phyloP scores from a whole-genome alignment of 495 filamentous ascomycete species.

The Hypoxylon rickii region DNA sequence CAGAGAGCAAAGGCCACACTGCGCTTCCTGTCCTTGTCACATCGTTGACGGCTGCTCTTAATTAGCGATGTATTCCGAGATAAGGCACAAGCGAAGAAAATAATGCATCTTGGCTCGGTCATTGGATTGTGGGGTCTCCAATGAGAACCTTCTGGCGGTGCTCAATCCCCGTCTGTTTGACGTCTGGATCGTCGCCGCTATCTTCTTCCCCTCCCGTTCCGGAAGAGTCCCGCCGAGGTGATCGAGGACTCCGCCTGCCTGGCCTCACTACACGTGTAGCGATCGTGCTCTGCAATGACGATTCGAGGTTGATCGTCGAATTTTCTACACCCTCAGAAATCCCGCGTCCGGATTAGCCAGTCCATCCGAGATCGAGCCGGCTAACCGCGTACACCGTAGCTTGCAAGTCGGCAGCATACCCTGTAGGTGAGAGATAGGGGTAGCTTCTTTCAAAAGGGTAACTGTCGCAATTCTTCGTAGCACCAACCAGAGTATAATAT shows the following conservation, averaged over 20 bases:
- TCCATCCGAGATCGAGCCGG: not conserved
- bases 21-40: constrained; percentile 15
- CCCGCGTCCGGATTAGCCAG: constrained; percentile 19
- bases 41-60: constrained; percentile 1
- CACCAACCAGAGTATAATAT: constrained; percentile 8
- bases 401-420: no score
- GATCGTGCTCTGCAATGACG: constrained; percentile 8
- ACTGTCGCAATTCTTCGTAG: constrained; percentile 14
- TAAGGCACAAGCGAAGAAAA: constrained; percentile 9
- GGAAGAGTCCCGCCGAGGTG: constrained; percentile 20
- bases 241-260: constrained; percentile 9
- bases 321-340: constrained; percentile 20
- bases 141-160: constrained; percentile 9
- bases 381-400: not conserved
- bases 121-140: constrained; percentile 35
- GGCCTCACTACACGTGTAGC: constrained; percentile 21
- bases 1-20: constrained; percentile 16
- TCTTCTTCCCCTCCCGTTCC: constrained; percentile 25
- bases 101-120: constrained; percentile 24
- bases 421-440: no score
- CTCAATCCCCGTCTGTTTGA: constrained; percentile 20
- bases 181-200: constrained; percentile 24
- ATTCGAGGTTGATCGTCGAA: constrained; percentile 26
- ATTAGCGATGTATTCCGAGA: constrained; percentile 14
- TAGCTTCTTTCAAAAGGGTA: no score